Evolutionary conservation across 208 protist genomes (phyloP).

Genomic region (Herpetomonas tarakana): DNA sequence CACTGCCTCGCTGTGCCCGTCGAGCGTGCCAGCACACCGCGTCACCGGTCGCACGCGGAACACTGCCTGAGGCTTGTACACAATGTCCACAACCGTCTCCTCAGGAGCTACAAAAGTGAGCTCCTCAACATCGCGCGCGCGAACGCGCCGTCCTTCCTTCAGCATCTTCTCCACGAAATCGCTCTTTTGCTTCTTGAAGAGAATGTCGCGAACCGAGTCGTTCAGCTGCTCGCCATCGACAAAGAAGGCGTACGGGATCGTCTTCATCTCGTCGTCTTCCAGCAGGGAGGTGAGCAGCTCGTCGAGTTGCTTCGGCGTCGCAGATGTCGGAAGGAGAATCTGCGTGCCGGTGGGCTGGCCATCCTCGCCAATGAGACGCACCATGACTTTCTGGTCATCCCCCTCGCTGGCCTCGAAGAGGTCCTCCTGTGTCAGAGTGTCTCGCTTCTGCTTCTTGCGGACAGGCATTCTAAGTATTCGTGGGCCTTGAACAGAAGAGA

Average conservation of each 20-base stretch:
- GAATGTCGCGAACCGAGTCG: conserved; percentile 76
- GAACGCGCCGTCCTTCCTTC: conserved; percentile 79
- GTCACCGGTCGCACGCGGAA: conserved; percentile 96
- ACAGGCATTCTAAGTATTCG: conserved; percentile 53
- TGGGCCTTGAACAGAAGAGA: neutral
- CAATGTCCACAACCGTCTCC: conserved; percentile 86
- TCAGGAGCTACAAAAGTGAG: conserved; percentile 73
- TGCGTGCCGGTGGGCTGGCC: conserved; percentile 86
- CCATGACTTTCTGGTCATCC: conserved; percentile 62
- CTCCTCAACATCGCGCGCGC: conserved; percentile 75
- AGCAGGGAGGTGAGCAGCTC: conserved; percentile 79
- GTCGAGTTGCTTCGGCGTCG: conserved; percentile 88
- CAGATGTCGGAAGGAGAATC: conserved; percentile 89
- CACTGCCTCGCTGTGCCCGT: conserved; percentile 95
- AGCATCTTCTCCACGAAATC: conserved; percentile 73
- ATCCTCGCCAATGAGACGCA: conserved; percentile 87
- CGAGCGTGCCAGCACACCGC: conserved; percentile 89
- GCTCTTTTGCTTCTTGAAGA: conserved; percentile 78
- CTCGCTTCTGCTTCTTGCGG: conserved; percentile 79
- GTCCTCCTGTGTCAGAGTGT: conserved; percentile 50
- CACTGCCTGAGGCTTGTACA: conserved; percentile 96
- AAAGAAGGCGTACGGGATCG: conserved; percentile 96
- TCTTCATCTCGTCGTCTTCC: conserved; percentile 65
- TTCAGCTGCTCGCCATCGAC: conserved; percentile 93
- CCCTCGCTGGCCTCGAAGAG: conserved; percentile 27